Conservation (phyloP, 139 green algal genomes). For the Astrephomene gubernaculifera region DNA sequence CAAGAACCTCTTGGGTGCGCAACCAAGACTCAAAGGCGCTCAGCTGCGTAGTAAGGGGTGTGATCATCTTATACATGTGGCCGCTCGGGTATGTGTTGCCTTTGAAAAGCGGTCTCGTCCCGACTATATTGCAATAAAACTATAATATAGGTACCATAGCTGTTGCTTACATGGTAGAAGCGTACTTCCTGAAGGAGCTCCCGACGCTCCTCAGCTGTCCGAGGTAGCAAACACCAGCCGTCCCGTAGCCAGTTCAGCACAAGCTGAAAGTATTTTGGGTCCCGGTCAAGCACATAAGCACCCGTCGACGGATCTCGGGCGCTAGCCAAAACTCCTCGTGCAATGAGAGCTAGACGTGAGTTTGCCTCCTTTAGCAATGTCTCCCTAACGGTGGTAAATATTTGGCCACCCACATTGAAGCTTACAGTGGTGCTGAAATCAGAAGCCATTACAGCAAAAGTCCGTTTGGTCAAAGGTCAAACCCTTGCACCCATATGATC, state of each 20-base stretch:
- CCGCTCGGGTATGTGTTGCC: not conserved
- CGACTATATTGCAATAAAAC: not conserved
- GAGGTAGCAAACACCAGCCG: constrained; percentile 49
- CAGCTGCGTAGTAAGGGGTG: constrained; percentile 19
- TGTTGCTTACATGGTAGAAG: constrained; percentile 59
- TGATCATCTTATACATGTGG: not conserved
- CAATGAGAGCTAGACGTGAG: not conserved
- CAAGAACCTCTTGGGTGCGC: constrained; percentile 46
- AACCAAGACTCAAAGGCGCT: constrained; percentile 46
- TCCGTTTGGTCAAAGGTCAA: not conserved
- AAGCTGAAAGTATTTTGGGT: constrained; percentile 42
- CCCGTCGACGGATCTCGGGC: not conserved
- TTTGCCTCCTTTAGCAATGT: constrained; percentile 29
- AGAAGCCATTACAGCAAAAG: not conserved
- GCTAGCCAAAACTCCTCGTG: not conserved
- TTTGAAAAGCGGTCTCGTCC: not conserved
- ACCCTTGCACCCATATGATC: not conserved
- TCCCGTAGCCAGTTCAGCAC: constrained; percentile 69
- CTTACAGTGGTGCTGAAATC: not conserved
- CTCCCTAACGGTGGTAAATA: not conserved
- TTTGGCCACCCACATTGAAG: constrained; percentile 34
- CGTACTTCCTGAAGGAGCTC: constrained; percentile 65
- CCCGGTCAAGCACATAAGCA: not conserved
- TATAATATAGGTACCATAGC: too few relatives aligned
- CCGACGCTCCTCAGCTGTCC: constrained; percentile 6